Base-by-base conservation (phyloP, 2,329 filamentous ascomycete genomes). In the Parascedosporium putredinis region DNA sequence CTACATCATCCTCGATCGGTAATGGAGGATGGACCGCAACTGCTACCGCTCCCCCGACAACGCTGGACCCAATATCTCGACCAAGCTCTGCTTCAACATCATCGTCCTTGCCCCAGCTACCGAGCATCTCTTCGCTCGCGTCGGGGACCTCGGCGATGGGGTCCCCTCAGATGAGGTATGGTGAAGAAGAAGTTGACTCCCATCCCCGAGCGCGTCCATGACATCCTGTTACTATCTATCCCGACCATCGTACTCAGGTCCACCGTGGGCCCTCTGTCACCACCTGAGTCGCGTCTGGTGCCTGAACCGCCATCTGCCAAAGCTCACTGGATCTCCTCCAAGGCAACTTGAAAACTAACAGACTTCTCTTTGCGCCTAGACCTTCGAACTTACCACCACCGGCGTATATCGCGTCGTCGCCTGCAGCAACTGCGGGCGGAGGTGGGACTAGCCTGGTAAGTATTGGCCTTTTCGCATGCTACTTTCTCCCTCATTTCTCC, bases 21-120 rank as follows among this genome's bases (percentile, higher is more conserved):
- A 57, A 75, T 76, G 70, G 74, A 76, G 58, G 73, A 76, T 55
- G 66, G 64, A 51, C 55, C 64, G 27, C 67, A 69, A 49, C 56
- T 65, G 45, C 59, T 70, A 42, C 60, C 67, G 42, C 59, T 66
- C 60, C 67, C 36, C 59, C 66, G 33, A 63, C 67, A 31, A 61
- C 63, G 8, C 59, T 70, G 38, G 75, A 79, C 54, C 65, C 70
- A 16, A 70, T 74, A 52, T 74, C 75, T 25, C 67, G 70, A 55
- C 72, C 72, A 20, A 70, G 67, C 56, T 74, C 74, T 27, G 70
- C 70, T 2, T 73, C 75, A 3, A 71, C 72, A 1, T 65, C 69
- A 18, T 66, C 65, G 16, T 70, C 71, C 14, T 59, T 68, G 51
- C 64, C 67, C 14, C 73, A 76, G 38, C 60, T 76, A 34, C 67